phyloP scores from a whole-genome alignment of 1,284 basidiomycete species.

The Porodaedalea pini region DNA sequence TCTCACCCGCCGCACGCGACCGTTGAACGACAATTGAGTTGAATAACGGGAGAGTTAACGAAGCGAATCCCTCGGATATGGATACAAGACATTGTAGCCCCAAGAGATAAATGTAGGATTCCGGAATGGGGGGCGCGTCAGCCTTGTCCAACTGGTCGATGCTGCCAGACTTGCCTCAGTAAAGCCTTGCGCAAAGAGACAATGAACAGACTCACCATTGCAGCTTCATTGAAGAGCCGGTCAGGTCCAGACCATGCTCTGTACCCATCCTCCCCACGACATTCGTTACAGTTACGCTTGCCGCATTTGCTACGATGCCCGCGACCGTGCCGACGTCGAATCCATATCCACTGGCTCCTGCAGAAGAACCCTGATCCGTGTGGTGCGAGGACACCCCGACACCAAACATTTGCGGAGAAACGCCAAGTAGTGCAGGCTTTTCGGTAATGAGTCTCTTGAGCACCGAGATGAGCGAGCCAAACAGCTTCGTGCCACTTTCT shows the following conservation, averaged over 20 bases:
- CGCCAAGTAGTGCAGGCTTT: conserved; percentile 80
- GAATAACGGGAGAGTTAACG: conserved; percentile 69
- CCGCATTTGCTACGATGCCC: conserved; percentile 80
- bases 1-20: conserved; percentile 62
- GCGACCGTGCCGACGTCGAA: conserved; percentile 71
- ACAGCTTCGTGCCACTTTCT: conserved; percentile 62
- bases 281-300: conserved; percentile 73
- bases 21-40: conserved; percentile 62
- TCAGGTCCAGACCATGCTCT: conserved; percentile 64
- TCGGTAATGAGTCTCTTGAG: conserved; percentile 84
- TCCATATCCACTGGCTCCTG: conserved; percentile 36
- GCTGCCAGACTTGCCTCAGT: conserved; percentile 38
- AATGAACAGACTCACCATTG: conserved; percentile 58
- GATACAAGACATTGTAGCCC: conserved; percentile 86
- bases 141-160: conserved; percentile 97
- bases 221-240: conserved; percentile 76
- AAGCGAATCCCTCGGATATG: conserved; percentile 84
- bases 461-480: conserved; percentile 75
- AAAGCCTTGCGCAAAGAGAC: conserved; percentile 3
- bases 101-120: conserved; percentile 89
- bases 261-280: conserved; percentile 69
- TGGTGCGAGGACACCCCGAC: conserved; percentile 52
- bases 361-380: conserved; percentile 32
- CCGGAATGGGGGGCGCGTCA: conserved; percentile 88
- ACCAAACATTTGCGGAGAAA: conserved; percentile 76